Percentiles rank a stretch among this genome's conserved stretches.
Conservation (phyloP, 2,329 filamentous ascomycete genomes). For the Incumbomyces delicatus region DNA sequence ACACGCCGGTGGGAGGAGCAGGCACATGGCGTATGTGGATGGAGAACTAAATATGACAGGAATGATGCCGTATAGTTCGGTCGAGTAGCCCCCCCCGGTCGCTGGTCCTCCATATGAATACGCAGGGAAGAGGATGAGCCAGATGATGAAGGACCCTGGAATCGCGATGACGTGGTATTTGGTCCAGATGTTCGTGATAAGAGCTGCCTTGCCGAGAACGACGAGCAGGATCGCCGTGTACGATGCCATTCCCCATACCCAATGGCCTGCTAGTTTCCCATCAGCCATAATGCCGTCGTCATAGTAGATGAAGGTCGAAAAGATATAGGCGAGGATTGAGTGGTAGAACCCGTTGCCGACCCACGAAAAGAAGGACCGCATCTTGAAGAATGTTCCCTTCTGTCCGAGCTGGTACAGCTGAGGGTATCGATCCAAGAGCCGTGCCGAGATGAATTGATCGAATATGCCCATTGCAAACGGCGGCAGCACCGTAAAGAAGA, state of each 20-base stretch:
- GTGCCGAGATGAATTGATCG: constrained; percentile 93
- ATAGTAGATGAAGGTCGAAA: constrained; percentile 70
- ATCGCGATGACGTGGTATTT: constrained; percentile 96
- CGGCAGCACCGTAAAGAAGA: constrained; percentile 90
- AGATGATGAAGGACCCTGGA: constrained; percentile 82
- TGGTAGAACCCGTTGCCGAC: constrained; percentile 92
- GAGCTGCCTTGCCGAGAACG: constrained; percentile 84
- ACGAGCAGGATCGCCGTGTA: constrained; percentile 92
- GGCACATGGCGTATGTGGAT: constrained; percentile 82
- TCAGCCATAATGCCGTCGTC: constrained; percentile 69
- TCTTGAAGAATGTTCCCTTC: constrained; percentile 84
- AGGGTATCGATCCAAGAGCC: constrained; percentile 86
- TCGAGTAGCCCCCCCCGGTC: constrained; percentile 62
- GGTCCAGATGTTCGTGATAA: constrained; percentile 97
- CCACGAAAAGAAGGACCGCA: constrained; percentile 89
- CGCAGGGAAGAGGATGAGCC: constrained; percentile 79
- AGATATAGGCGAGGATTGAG: constrained; percentile 83
- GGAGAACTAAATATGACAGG: constrained; percentile 70
- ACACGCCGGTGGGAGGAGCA: constrained; percentile 71
- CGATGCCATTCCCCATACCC: constrained; percentile 94
- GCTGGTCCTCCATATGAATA: constrained; percentile 82
- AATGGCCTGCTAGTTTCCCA: constrained; percentile 79
- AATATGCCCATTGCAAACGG: constrained; percentile 92
- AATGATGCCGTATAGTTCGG: constrained; percentile 76
- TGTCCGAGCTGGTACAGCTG: constrained; percentile 92